Evolutionary conservation across 1,284 basidiomycete species (phyloP).

Genomic region (Vanrija sp.): DNA sequence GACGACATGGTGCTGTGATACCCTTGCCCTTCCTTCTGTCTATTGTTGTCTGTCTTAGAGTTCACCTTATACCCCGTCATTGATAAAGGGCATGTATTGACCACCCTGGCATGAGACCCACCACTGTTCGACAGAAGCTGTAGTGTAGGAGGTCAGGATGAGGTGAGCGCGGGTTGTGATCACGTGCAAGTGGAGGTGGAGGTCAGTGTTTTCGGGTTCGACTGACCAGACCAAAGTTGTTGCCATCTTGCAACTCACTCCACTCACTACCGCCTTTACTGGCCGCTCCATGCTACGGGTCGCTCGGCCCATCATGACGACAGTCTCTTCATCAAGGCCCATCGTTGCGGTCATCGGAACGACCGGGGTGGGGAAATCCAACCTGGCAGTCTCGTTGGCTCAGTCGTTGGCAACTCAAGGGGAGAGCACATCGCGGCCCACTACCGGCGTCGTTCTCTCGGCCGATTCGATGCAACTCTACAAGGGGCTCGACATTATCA

Average conservation of each 20-base stretch:
- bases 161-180: too few relatives aligned
- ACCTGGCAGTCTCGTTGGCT: conserved; percentile 84
- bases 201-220: too few relatives aligned
- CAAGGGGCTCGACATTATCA: conserved; percentile 86
- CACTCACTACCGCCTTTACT: too few relatives aligned
- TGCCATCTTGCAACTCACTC: too few relatives aligned
- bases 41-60: background rate
- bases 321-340: conserved; percentile 4
- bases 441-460: conserved; percentile 62
- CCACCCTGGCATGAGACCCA: too few relatives aligned
- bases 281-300: too few relatives aligned
- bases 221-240: too few relatives aligned
- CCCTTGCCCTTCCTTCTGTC: background rate
- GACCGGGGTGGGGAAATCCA: conserved; percentile 95
- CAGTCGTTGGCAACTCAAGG: conserved; percentile 41
- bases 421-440: background rate
- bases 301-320: too few relatives aligned
- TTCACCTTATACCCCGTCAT: background rate
- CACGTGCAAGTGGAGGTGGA: too few relatives aligned
- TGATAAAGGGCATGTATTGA: too few relatives aligned
- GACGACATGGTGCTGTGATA: conserved; percentile 13
- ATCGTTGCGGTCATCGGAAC: conserved; percentile 80
- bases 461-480: conserved; percentile 99
- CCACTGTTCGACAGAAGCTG: too few relatives aligned
- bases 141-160: too few relatives aligned